Percentiles rank a stretch among this genome's conserved stretches.
These are phyloP conservation scores for Diaporthe capsici DNA, from an alignment of 2,329 filamentous ascomycete genomes.

Conservation along the genomic window DNA sequence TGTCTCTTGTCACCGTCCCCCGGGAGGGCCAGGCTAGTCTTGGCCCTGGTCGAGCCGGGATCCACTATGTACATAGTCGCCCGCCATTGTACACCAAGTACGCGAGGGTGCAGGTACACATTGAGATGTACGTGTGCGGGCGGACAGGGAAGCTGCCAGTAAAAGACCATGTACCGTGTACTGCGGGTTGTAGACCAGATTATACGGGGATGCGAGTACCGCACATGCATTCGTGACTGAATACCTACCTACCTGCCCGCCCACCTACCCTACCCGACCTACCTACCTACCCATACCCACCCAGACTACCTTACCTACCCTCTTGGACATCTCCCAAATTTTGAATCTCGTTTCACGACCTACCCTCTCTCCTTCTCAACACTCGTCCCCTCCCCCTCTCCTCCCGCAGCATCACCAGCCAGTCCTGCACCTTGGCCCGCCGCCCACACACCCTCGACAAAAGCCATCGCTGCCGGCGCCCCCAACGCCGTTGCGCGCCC, in stretches of 20 bases:
- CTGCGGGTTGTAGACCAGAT: neutral
- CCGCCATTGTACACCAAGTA: constrained; percentile 13
- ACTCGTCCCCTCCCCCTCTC: constrained; percentile 31
- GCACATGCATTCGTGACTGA: constrained; percentile 11
- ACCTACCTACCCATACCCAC: constrained; percentile 13
- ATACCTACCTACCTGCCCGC: constrained; percentile 2
- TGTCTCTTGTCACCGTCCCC: constrained; percentile 43
- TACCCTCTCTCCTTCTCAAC: constrained; percentile 39
- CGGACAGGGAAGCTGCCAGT: constrained; percentile 17
- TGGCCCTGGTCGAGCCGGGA: constrained; percentile 32
- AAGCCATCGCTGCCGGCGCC: constrained; percentile 23
- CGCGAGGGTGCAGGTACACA: constrained; percentile 30
- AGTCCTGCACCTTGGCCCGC: constrained; percentile 5
- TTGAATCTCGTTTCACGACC: constrained; percentile 43
- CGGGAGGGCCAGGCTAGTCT: constrained; percentile 37
- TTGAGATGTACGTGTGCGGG: constrained; percentile 17
- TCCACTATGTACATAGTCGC: constrained; percentile 30
- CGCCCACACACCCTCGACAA: constrained; percentile 29
- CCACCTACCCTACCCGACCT: neutral
- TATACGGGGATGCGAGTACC: constrained; percentile 13
- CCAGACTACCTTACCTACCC: constrained; percentile 11
- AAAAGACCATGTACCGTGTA: neutral
- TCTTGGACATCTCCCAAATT: constrained; percentile 40
- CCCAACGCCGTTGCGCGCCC: constrained; percentile 30
- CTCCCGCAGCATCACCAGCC: constrained; percentile 32